phyloP scores from a whole-genome alignment of 2,329 filamentous ascomycete genomes.

The Chaetomium sp. region DNA sequence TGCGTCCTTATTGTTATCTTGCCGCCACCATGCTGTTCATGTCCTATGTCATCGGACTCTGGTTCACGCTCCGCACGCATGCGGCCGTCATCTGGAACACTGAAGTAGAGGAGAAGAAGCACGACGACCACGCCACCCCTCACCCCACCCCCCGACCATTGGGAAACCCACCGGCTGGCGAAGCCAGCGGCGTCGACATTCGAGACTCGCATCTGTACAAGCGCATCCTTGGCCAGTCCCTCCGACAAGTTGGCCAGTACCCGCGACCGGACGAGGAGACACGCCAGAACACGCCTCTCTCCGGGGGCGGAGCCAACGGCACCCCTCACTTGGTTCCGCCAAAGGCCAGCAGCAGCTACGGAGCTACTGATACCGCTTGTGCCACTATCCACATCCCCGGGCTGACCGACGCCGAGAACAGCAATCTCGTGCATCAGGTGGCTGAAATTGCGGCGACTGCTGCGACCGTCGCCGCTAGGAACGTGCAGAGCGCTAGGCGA shows the following conservation, averaged over 20 bases:
- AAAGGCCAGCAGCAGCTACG: slow-evolving; percentile 54
- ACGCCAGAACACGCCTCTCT: slow-evolving; percentile 44
- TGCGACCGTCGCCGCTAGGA: slow-evolving; percentile 81
- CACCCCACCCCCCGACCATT: slow-evolving; percentile 41
- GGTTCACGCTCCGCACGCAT: slow-evolving; percentile 94
- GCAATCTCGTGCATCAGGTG: slow-evolving; percentile 78
- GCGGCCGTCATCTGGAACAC: slow-evolving; percentile 96
- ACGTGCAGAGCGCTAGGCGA: slow-evolving; percentile 50
- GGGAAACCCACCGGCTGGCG: slow-evolving; percentile 42
- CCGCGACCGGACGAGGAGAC: slow-evolving; percentile 53
- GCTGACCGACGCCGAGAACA: slow-evolving; percentile 80
- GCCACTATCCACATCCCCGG: slow-evolving; percentile 62
- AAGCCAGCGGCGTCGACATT: slow-evolving; percentile 66
- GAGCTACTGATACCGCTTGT: slow-evolving; percentile 42
- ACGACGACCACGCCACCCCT: slow-evolving; percentile 51
- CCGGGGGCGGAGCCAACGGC: slow-evolving; percentile 45
- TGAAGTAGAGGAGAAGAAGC: slow-evolving; percentile 76
- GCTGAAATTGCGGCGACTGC: slow-evolving; percentile 93
- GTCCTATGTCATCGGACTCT: slow-evolving; percentile 89
- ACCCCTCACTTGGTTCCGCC: slow-evolving; percentile 78
- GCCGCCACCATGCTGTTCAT: slow-evolving; percentile 83
- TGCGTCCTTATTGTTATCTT: slow-evolving; percentile 91
- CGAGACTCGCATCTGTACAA: slow-evolving; percentile 90
- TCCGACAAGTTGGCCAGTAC: slow-evolving; percentile 76
- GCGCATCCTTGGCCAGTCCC: slow-evolving; percentile 85